Evolutionary conservation across 192 early-diverging fungal species (phyloP), one percentile per base, ranked within the genome.

Genomic region (Mortierella claussenii): DNA sequence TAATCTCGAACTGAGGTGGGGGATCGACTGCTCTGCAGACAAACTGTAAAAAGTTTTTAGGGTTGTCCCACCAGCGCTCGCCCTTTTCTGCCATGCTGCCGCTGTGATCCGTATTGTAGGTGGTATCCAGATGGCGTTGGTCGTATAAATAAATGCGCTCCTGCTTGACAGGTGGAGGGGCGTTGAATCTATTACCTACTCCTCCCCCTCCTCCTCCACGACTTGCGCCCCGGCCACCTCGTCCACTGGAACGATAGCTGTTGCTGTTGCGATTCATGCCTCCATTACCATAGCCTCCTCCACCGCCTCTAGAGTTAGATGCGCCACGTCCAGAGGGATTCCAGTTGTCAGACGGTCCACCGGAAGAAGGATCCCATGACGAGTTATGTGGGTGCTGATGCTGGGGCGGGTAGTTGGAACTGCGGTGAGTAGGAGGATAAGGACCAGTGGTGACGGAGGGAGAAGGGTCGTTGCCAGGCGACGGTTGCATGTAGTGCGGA

Each of bases 61-160:
- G 71, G 31, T 76, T 76, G 2, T 76, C 71, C 71, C 71, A 76
- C 71, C 71, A 76, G 33, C 71, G 71, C 24, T 76, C 71, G 36
- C 71, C 71, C 33, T 76, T 76, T 44, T 76, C 71, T 8, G 71
- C 71, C 2, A 52, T 61, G 27, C 63, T 66, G 4, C 46, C 46
- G 1, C 55, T 43, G 21, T 67, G 71, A 21, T 76, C 59, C 26
- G 64, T 67, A 42, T 76, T 61, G 46, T 76, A 76, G 44, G 64
- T 62, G 3, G 49, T 62, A 24, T 76, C 71, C 17, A 76, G 63
- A 54, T 76, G 73, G n/a, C 46, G 56, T 30, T 76, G 73, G 26
- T 76, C 73, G 54, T 76, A 76, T 32, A 76, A 65, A 27, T 76
- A 76, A 43, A 76, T 45, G 11, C 46, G 50, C 5, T 76, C 73